These are phyloP conservation scores for Fusarium sublunatum DNA, from an alignment of 2,329 filamentous ascomycete genomes.

Conservation along the genomic window DNA sequence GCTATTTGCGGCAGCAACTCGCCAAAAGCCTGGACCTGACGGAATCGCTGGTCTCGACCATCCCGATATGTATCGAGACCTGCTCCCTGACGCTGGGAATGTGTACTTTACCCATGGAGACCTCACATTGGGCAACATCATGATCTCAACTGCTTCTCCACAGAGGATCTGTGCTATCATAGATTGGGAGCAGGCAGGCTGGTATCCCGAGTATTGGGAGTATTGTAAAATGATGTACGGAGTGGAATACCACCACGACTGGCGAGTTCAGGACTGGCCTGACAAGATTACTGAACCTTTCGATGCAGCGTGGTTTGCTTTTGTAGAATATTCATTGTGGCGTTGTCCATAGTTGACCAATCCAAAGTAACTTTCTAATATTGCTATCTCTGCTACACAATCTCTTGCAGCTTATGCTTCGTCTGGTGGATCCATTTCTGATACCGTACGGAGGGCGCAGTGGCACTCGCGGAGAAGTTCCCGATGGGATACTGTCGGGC, in stretches of 20 bases:
- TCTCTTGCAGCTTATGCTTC: neutral
- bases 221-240: constrained; percentile 43
- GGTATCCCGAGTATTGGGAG: constrained; percentile 49
- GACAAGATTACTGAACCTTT: constrained; percentile 35
- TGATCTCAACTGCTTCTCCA: constrained; percentile 20
- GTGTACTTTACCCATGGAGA: constrained; percentile 44
- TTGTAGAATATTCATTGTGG: constrained; percentile 32
- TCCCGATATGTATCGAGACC: constrained; percentile 20
- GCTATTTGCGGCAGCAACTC: constrained; percentile 36
- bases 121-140: constrained; percentile 39
- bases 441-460: neutral
- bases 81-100: constrained; percentile 31
- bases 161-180: constrained; percentile 34
- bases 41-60: constrained; percentile 7
- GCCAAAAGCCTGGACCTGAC: constrained; percentile 20
- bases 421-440: neutral
- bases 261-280: constrained; percentile 34
- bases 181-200: constrained; percentile 47
- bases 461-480: constrained; percentile 16
- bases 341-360: constrained; percentile 16
- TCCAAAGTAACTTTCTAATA: too few species aligned
- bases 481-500: constrained; percentile 13
- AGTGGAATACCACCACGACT: constrained; percentile 29
- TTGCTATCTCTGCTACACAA: neutral
- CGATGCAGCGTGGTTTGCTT: constrained; percentile 18